A percentile compares a stretch with the other conserved stretches of the same genome.
Evolutionary conservation across 106 monocot species (phyloP).

Genomic region (Acorus calamus): DNA sequence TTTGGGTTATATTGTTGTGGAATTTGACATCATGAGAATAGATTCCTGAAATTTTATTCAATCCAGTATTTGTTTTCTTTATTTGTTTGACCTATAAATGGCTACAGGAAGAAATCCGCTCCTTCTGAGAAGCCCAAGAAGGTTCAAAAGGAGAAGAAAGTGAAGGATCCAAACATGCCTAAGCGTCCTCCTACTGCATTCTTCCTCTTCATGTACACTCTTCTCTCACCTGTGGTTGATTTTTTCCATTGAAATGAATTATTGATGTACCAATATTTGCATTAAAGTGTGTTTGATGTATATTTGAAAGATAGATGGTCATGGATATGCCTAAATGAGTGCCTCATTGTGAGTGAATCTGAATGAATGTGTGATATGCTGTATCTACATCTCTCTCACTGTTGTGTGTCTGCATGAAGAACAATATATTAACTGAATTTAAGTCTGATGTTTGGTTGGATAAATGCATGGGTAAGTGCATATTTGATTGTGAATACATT

Average conservation of each 20-base stretch:
- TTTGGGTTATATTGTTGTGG: neutral
- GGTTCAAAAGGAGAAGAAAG: slow-evolving; percentile 48
- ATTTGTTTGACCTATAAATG: neutral
- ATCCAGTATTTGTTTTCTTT: neutral
- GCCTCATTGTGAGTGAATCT: no score
- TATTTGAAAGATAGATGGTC: no score
- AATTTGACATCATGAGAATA: no score
- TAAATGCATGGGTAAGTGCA: no score
- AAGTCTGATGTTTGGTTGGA: no score
- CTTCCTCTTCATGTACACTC: slow-evolving; percentile 67
- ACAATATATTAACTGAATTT: no score
- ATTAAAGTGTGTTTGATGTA: no score
- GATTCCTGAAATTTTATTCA: neutral
- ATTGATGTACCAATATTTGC: neutral
- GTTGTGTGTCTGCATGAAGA: no score
- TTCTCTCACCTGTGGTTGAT: neutral
- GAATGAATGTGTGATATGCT: no score
- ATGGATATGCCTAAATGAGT: no score
- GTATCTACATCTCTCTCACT: no score
- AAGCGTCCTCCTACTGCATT: slow-evolving; percentile 85
- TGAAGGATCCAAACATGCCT: slow-evolving; percentile 36
- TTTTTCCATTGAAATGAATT: neutral
- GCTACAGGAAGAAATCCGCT: slow-evolving; percentile 43
- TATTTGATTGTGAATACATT: no score
- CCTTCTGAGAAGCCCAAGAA: slow-evolving; percentile 25